phyloP scores from a whole-genome alignment of 2,329 filamentous ascomycete species.

The Ophidiomyces ophidiicola region DNA sequence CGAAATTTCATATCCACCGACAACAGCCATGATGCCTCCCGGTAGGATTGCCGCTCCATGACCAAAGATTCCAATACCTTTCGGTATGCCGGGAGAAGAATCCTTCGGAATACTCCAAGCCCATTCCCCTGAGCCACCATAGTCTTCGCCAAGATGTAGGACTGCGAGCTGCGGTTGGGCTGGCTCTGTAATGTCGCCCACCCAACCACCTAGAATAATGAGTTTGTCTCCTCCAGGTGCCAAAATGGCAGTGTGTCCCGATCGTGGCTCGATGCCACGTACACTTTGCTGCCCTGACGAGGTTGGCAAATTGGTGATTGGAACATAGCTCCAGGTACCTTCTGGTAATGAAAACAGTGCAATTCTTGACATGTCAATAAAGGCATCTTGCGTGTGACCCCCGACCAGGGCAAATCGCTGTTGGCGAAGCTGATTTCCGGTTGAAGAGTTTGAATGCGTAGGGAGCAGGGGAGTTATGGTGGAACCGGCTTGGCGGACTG shows the following conservation, averaged over 20 bases:
- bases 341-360: slow-evolving; percentile 80
- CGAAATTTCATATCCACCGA: slow-evolving; percentile 46
- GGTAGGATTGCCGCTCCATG: slow-evolving; percentile 51
- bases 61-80: slow-evolving; percentile 45
- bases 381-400: slow-evolving; percentile 69
- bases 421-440: slow-evolving; percentile 54
- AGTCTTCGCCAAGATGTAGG: slow-evolving; percentile 61
- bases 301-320: slow-evolving; percentile 36
- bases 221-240: slow-evolving; percentile 67
- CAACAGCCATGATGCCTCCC: slow-evolving; percentile 49
- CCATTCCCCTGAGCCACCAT: slow-evolving; percentile 43
- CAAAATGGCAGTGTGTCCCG: slow-evolving; percentile 76
- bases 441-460: slow-evolving; percentile 54
- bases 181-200: slow-evolving; percentile 62
- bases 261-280: slow-evolving; percentile 58
- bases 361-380: slow-evolving; percentile 87
- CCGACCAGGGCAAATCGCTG: slow-evolving; percentile 71
- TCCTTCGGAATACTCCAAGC: slow-evolving; percentile 31
- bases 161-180: slow-evolving; percentile 73
- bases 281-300: slow-evolving; percentile 23
- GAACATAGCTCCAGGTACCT: slow-evolving; percentile 72
- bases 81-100: slow-evolving; percentile 30
- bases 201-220: slow-evolving; percentile 81
- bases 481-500: slow-evolving; percentile 76
- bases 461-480: slow-evolving; percentile 62